Evolutionary conservation across 345 rosid species (phyloP), one percentile per base, ranked within the genome.

Genomic region (Rhizophora mangle): DNA sequence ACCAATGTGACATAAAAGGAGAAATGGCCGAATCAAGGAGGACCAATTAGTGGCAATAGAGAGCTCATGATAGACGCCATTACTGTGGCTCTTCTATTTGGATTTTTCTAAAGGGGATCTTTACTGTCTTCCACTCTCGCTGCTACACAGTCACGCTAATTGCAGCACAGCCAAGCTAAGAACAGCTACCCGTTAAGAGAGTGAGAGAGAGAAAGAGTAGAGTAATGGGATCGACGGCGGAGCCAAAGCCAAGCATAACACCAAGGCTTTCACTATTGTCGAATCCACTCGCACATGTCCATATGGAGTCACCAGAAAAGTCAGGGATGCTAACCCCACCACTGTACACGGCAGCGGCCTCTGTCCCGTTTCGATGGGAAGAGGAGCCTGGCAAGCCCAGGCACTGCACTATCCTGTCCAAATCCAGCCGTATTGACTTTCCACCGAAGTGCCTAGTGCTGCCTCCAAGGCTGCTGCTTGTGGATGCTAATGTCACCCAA

Each of bases 341-440:
- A 11, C 76, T 81, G 39, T 80, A 83, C 63, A 70, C 86, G 18
- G 74, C 86, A 15, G 74, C 82, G 31, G 98, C 93, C 11, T 77
- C 92, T 3, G 91, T 92, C 62, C 98, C 98, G 8, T 92, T 92
- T 64, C 83, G 85, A 8, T 92, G 98, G 98, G 98, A 92, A 64
- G 93, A 92, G 46, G 82, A 87, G 78, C 96, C 98, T 8, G 96
- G 98, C 30, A 92, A 90, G 76, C 96, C 98, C 20, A 87, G 91
- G 72, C 81, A 78, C 22, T 55, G 83, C 80, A 64, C 80, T 32
- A 20, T 71, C 32, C 68, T 80, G 63, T 49, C 49, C 37, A 20
- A 82, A 11, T 39, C 46, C 20, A 8, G 46, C 67, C 60, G 68
- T 0, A 22, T 46, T 53, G 79, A 68, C 37, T 68, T 84, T 51